Percentiles rank a stretch among this genome's conserved stretches.
phyloP scores from a whole-genome alignment of 2,329 filamentous ascomycete species.

The Ceratocystis cacaofunesta region DNA sequence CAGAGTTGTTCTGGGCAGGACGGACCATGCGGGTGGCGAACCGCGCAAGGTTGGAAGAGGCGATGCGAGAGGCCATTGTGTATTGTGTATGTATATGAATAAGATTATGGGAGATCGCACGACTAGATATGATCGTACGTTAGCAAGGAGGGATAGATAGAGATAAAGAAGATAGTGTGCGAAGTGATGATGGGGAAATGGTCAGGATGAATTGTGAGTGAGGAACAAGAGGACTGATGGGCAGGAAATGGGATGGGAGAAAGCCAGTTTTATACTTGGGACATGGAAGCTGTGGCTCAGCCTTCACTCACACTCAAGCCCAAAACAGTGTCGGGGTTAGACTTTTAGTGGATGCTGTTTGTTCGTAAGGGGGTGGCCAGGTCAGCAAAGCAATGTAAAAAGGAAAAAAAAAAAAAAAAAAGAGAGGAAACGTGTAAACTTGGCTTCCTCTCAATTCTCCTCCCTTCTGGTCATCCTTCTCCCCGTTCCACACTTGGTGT shows the following conservation, averaged over 20 bases:
- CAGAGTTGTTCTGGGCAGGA: conserved; percentile 24
- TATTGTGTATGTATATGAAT: conserved; percentile 7
- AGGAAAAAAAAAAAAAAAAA: background rate
- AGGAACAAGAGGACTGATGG: background rate
- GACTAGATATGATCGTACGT: background rate
- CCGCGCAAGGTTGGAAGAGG: conserved; percentile 21
- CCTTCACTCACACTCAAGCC: background rate
- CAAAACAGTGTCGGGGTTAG: background rate
- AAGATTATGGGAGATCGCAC: conserved; percentile 19
- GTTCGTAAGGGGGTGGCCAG: conserved; percentile 6
- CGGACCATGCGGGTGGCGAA: conserved; percentile 21
- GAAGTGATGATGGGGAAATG: background rate
- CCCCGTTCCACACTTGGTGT: background rate
- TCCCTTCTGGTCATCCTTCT: conserved; percentile 3
- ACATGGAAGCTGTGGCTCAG: background rate
- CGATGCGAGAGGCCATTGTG: conserved; percentile 23
- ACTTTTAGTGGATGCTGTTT: background rate
- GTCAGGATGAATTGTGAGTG: background rate
- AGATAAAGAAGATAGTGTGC: background rate
- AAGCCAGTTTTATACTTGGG: conserved; percentile 11
- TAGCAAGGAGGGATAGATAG: background rate
- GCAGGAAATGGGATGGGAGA: conserved; percentile 15
- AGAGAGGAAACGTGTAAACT: conserved; percentile 15
- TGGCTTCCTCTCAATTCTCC: conserved; percentile 4
- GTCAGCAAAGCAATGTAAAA: background rate